Evolutionary conservation across 116 monocot species (phyloP).

Genomic region (Papilionanthe hybrid): DNA sequence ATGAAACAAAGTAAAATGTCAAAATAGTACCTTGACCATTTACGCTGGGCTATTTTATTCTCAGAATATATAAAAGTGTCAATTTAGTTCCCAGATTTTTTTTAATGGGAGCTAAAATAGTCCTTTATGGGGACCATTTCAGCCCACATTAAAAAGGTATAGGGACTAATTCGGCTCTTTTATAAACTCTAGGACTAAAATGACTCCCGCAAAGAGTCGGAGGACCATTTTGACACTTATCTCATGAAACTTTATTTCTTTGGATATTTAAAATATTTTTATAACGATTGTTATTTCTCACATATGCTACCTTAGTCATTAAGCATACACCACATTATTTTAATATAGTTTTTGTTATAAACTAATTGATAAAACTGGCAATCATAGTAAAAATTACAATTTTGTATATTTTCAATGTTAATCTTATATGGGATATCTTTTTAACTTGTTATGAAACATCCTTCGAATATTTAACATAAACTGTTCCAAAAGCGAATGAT

Average conservation of each 20-base stretch:
- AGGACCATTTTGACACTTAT: too few species aligned
- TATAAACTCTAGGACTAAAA: too few species aligned
- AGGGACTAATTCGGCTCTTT: too few species aligned
- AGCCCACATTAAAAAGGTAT: too few species aligned
- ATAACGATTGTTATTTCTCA: background rate
- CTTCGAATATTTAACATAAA: background rate
- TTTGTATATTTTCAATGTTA: background rate
- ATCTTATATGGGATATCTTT: background rate
- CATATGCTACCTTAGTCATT: background rate
- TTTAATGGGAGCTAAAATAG: too few species aligned
- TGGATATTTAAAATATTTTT: background rate
- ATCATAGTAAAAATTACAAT: background rate
- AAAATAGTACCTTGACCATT: too few species aligned
- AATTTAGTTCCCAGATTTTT: too few species aligned
- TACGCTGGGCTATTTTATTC: too few species aligned
- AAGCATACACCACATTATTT: background rate
- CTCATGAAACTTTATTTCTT: background rate
- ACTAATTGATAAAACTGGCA: background rate
- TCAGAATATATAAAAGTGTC: too few species aligned
- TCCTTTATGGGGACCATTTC: too few species aligned
- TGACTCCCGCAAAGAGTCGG: too few species aligned
- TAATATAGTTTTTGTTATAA: background rate
- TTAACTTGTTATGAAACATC: background rate
- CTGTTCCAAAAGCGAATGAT: background rate
- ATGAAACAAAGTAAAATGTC: background rate